phyloP scores from a whole-genome alignment of 352 stramenopile species.

The Chrysophaeum taylorii region DNA sequence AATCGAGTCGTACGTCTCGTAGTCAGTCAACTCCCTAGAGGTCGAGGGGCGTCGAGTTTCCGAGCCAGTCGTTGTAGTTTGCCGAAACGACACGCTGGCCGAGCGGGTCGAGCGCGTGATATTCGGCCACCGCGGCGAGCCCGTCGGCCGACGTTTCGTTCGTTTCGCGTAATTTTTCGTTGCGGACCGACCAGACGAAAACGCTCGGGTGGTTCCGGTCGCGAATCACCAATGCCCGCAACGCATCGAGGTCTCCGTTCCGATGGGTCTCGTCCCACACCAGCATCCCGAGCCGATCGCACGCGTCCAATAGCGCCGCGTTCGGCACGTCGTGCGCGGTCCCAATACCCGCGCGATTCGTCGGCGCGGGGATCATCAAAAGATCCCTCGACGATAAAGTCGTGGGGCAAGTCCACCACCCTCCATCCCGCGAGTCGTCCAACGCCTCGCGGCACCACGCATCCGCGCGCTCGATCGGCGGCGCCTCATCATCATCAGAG shows the following conservation, averaged over 20 bases:
- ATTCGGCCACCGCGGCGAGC: background rate
- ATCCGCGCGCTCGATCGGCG: no score
- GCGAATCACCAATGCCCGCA: background rate
- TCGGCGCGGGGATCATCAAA: slow-evolving; percentile 6
- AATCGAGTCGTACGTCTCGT: slow-evolving; percentile 5
- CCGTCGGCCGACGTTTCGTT: background rate
- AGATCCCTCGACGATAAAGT: slow-evolving; percentile 19
- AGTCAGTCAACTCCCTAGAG: no score
- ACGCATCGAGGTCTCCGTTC: slow-evolving; percentile 15
- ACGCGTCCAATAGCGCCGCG: slow-evolving; percentile 16
- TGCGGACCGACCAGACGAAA: slow-evolving; percentile 20
- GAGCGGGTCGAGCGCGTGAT: slow-evolving; percentile 7
- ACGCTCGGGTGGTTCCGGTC: slow-evolving; percentile 20
- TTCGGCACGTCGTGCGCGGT: slow-evolving; percentile 12
- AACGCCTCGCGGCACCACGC: background rate
- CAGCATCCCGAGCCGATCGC: slow-evolving; percentile 9
- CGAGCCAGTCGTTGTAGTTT: slow-evolving; percentile 19
- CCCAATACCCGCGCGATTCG: slow-evolving; percentile 5
- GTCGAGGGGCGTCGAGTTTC: no score
- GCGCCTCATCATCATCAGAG: no score
- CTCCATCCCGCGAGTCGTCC: slow-evolving; percentile 14
- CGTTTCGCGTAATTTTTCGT: slow-evolving; percentile 16
- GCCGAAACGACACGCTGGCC: slow-evolving; percentile 1
- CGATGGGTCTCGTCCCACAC: slow-evolving; percentile 22
- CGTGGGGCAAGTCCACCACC: slow-evolving; percentile 15